Base-by-base conservation (phyloP, 768 basidiomycete genomes). In the Rossbeevera mucosa region DNA sequence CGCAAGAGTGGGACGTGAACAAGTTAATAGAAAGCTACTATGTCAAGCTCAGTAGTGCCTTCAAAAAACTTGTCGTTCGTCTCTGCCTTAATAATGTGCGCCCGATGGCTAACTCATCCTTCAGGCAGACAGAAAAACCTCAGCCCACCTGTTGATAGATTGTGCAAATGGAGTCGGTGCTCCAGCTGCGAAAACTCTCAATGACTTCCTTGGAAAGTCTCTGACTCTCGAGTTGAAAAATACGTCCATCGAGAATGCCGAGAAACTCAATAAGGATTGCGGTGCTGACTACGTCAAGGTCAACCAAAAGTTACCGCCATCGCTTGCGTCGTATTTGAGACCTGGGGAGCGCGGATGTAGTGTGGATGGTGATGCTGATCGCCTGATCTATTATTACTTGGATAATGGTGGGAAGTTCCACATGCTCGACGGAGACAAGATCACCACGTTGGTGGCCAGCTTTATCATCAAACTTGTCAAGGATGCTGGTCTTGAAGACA, bases 111-210 rank as follows among this genome's bases (percentile, higher is more conserved):
- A 28, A 64, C 47, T 25, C 49, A 40, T 43, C 33, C 40, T 24
- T 29, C 53, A 91, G 86, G 72, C 78, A 22, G 82, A 83, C 53
- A 84, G 84, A 52, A 68, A 70, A 74, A 38, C 71, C 74, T 48
- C 78, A 11, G 68, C 78, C 14, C 80, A 84, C 31, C 64, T 99
- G 44, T 67, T 88, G n/a, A 76, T 99, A 38, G 96, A 99, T 69
- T 98, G 96, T 66, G 96, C 96, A n/a, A 98, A 99, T 66, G 96
- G 96, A 24, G 96, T 99, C 21, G 96, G 96, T 44, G 82, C 88
- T 14, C 73, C 77, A 7, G 85, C 88, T 33, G 83, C 90, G 12
- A 72, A 74, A 29, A 80, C 78, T 40, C 73, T 98, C 33, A 64
- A 75, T 4, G 70, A 78, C 49, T 76, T 81, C 48, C 79, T 96